Base-by-base conservation (phyloP, 225 moss, liverwort and hornwort species). In the Marchantia polymorpha region DNA sequence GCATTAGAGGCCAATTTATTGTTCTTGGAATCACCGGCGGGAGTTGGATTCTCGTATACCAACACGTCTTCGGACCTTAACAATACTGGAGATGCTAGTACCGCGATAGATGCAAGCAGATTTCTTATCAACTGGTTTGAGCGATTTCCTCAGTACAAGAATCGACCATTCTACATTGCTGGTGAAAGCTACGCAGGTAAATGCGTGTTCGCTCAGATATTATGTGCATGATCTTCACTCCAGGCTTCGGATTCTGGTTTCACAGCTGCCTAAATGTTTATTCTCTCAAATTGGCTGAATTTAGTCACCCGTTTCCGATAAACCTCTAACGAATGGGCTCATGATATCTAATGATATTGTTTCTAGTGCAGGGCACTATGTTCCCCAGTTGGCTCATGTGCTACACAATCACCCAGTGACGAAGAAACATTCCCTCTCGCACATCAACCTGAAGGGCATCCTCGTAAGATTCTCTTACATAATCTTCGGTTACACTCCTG, bases 1-100 rank as follows among this genome's bases (percentile, higher is more conserved):
- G 39, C 5, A 39, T 13, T 56, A 91, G 93, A 80, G 71, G 91
- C 91, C 39, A 94, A 92, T 70, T 61, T 94, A 12, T 8, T 94
- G 12, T 94, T 94, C 68, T 79, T 94, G 22, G 93, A 94, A 76
- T 94, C 93, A 9, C 93, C 93, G 0, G 92, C 88, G 10, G 93
- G 93, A 17, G 91, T 89, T 1, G 93, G 93, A 3, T 94, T 89
- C 64, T 94, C 92, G 7, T 94, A 91, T 83, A 85, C 77, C 78
- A 92, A 94, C 84, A 90, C 87, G 10, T 83, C 87, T 65, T 87
- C 53, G 27, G 93, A 94, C 68, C 85, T 92, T 27, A 0, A 39
- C 31, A 83, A 83, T 8, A 78, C 77, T 48, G 94, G 92, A 39
- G 92, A 94, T 74, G 83, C 85, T 17, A 88, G 85, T 66, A 92